A percentile compares a stretch with the other conserved stretches of the same genome.
phyloP scores from a whole-genome alignment of 23 red algal species.

The Gracilaria domingensis region DNA sequence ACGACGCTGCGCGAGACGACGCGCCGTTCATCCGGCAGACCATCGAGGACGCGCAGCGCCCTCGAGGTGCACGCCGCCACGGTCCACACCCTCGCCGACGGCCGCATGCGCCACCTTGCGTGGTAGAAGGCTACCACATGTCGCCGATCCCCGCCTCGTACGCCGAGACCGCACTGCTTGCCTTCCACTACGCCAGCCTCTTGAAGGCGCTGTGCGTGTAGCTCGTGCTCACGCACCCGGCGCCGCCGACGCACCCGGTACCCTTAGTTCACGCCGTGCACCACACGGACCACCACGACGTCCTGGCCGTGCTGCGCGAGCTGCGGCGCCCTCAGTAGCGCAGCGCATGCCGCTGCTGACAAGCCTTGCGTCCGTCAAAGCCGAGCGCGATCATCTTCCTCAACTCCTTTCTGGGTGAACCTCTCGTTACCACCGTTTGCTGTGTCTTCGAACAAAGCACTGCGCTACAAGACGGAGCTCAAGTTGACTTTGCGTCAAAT shows the following conservation, averaged over 20 bases:
- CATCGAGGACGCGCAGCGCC: conserved; percentile 51
- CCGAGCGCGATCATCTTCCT: conserved; percentile 54
- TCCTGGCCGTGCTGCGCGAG: neutral
- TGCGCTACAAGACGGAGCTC: conserved; percentile 33
- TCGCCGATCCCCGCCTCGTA: conserved; percentile 34
- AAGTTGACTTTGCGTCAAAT: conserved; percentile 40
- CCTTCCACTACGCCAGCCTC: conserved; percentile 61
- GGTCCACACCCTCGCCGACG: conserved; percentile 8
- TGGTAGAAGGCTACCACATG: conserved; percentile 73
- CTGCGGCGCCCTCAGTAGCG: neutral
- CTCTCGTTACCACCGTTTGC: neutral
- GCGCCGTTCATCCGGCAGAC: conserved; percentile 70
- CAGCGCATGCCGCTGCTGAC: neutral
- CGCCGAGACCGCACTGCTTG: conserved; percentile 46
- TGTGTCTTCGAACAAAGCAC: conserved; percentile 30
- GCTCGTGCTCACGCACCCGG: conserved; percentile 8
- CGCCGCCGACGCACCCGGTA: conserved; percentile 19
- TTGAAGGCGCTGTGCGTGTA: conserved; percentile 54
- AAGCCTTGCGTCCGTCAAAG: neutral
- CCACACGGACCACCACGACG: neutral
- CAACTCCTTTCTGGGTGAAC: conserved; percentile 63
- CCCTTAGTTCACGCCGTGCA: conserved; percentile 22
- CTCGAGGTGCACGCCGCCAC: conserved; percentile 25
- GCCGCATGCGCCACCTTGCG: conserved; percentile 26
- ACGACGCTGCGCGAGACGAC: neutral